Evolutionary conservation across 495 filamentous ascomycete genomes (phyloP).

Genomic region (Neurospora sp.): DNA sequence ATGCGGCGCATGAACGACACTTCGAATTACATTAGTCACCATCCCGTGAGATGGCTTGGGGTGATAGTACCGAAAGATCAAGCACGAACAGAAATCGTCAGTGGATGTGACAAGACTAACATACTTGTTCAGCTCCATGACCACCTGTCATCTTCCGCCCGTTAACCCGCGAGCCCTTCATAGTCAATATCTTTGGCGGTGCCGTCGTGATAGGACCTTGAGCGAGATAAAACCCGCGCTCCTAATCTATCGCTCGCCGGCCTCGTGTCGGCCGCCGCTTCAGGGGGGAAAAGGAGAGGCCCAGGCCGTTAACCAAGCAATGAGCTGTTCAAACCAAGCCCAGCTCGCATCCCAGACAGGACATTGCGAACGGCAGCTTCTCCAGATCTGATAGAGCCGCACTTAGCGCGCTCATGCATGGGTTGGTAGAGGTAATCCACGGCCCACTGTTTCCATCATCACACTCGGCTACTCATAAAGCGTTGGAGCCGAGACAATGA

Average conservation of each 20-base stretch:
- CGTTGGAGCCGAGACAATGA: not conserved
- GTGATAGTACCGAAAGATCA: not conserved
- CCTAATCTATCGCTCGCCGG: not conserved
- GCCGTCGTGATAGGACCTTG: not conserved
- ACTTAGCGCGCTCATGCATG: not conserved
- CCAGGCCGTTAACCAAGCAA: not conserved
- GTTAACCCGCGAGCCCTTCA: not conserved
- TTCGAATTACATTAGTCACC: not conserved
- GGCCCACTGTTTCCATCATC: not conserved
- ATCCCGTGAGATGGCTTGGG: not conserved
- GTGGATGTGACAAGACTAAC: not conserved
- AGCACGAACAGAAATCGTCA: not conserved
- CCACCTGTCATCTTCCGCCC: not conserved
- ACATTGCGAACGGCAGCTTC: not conserved
- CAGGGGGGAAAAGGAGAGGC: not conserved
- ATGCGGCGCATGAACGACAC: not conserved
- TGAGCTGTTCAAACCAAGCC: not conserved
- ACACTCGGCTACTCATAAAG: not conserved
- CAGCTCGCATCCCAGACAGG: not conserved
- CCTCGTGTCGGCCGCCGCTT: not conserved
- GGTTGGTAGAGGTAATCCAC: not conserved
- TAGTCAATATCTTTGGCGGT: not conserved
- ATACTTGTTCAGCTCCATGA: not conserved
- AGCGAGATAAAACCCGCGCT: not conserved
- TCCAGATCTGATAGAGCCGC: not conserved